A percentile compares a stretch with the other conserved stretches of the same genome.
Evolutionary conservation across 768 basidiomycete genomes (phyloP).

Genomic region (Mycena sanguinolenta): DNA sequence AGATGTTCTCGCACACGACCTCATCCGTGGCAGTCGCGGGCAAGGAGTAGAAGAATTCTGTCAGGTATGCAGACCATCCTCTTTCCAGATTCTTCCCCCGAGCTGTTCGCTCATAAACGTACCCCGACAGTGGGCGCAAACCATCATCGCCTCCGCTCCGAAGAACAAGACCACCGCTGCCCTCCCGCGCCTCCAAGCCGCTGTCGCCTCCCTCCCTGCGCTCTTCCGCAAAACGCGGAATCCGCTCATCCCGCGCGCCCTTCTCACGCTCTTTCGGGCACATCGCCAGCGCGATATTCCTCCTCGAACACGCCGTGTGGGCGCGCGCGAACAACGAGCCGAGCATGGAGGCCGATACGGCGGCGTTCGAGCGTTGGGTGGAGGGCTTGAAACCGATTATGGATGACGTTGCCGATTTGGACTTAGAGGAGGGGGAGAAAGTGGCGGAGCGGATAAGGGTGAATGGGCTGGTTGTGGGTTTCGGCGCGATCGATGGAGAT

Average conservation of each 20-base stretch:
- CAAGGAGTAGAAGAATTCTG: slow-evolving; percentile 59
- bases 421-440: too few relatives aligned
- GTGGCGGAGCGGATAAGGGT: slow-evolving; percentile 31
- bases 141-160: slow-evolving; percentile 53
- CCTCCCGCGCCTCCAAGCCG: slow-evolving; percentile 51
- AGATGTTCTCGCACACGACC: slow-evolving; percentile 76
- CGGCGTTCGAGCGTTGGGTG: slow-evolving; percentile 34
- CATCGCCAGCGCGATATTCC: slow-evolving; percentile 59
- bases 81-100: not conserved
- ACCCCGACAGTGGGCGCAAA: slow-evolving; percentile 66
- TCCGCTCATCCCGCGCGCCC: slow-evolving; percentile 65
- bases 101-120: slow-evolving; percentile 39
- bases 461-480: slow-evolving; percentile 28
- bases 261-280: slow-evolving; percentile 71
- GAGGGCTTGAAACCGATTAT: slow-evolving; percentile 22
- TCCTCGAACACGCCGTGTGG: slow-evolving; percentile 82
- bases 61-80: slow-evolving; percentile 50
- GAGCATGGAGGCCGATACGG: slow-evolving; percentile 19
- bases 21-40: slow-evolving; percentile 67
- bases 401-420: slow-evolving; percentile 24
- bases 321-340: slow-evolving; percentile 44
- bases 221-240: slow-evolving; percentile 56
- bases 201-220: slow-evolving; percentile 54
- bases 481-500: slow-evolving; percentile 13
- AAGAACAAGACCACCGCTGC: slow-evolving; percentile 36